phyloP scores from a whole-genome alignment of 768 basidiomycete genomes.

The Lyophyllum atratum region DNA sequence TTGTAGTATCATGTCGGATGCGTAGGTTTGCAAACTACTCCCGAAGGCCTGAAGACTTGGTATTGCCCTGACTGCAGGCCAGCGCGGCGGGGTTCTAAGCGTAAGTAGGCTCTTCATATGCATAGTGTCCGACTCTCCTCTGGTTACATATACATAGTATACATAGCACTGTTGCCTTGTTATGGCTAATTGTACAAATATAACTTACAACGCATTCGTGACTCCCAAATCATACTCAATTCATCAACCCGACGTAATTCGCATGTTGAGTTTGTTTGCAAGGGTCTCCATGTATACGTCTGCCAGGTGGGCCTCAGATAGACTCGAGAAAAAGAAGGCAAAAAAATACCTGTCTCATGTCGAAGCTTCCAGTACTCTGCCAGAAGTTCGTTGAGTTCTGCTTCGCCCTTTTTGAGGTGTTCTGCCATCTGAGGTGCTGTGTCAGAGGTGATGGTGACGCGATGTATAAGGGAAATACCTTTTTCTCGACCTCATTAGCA shows the following conservation, averaged over 20 bases:
- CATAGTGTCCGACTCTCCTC: neutral
- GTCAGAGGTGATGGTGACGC: neutral
- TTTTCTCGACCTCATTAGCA: conserved; percentile 65
- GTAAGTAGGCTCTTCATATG: conserved; percentile 13
- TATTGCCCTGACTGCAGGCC: conserved; percentile 67
- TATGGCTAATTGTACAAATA: neutral
- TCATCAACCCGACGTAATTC: conserved; percentile 23
- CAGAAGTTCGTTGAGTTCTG: conserved; percentile 79
- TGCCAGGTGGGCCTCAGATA: conserved; percentile 26
- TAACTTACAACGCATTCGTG: neutral
- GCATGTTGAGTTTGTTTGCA: conserved; percentile 77
- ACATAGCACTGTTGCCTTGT: neutral
- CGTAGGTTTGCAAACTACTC: conserved; percentile 58
- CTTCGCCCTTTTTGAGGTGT: conserved; percentile 72
- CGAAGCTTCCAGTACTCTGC: conserved; percentile 83
- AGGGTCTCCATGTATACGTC: conserved; percentile 88
- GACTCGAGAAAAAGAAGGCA: neutral
- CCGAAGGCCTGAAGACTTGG: conserved; percentile 59
- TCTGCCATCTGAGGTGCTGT: conserved; percentile 61
- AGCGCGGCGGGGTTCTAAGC: conserved; percentile 33
- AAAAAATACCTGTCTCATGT: conserved; percentile 65
- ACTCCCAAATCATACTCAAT: neutral
- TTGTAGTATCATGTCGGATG: conserved; percentile 74
- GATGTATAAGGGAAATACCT: conserved; percentile 41
- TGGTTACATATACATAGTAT: neutral